A percentile compares a stretch with the other conserved stretches of the same genome.
These are phyloP conservation scores for Penicillium sp. DNA, from an alignment of 2,329 filamentous ascomycete species.

Conservation along the genomic window DNA sequence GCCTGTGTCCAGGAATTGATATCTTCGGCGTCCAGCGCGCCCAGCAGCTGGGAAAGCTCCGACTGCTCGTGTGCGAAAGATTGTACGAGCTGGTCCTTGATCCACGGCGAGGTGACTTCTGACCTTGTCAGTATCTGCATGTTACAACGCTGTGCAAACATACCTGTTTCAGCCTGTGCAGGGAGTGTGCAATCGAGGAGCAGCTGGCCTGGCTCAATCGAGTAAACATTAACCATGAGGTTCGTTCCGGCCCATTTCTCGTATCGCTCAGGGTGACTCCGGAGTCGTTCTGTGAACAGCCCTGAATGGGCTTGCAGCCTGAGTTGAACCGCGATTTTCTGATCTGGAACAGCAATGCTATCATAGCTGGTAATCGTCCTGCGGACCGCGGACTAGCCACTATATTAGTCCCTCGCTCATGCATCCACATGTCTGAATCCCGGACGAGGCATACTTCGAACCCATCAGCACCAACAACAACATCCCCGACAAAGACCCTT, in stretches of 20 bases:
- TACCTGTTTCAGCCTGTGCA: background rate
- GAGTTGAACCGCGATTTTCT: background rate
- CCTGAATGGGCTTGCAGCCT: background rate
- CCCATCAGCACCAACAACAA: background rate
- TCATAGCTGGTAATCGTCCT: background rate
- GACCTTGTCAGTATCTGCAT: background rate
- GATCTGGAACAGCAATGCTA: background rate
- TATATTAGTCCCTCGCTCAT: background rate
- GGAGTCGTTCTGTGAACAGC: background rate
- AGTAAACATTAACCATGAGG: background rate
- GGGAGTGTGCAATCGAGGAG: background rate
- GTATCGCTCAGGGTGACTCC: background rate
- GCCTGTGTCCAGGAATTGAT: background rate
- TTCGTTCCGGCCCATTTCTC: background rate
- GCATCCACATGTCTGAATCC: too few relatives aligned
- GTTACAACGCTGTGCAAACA: background rate
- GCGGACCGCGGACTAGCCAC: background rate
- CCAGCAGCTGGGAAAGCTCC: background rate
- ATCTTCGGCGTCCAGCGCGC: background rate
- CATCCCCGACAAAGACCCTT: slow-evolving; percentile 19
- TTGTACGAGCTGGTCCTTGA: background rate
- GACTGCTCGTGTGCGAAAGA: background rate
- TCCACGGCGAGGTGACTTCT: background rate
- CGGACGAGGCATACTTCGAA: background rate
- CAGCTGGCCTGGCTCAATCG: background rate